phyloP scores from a whole-genome alignment of 768 basidiomycete genomes.

The Mycena albidolilacea region DNA sequence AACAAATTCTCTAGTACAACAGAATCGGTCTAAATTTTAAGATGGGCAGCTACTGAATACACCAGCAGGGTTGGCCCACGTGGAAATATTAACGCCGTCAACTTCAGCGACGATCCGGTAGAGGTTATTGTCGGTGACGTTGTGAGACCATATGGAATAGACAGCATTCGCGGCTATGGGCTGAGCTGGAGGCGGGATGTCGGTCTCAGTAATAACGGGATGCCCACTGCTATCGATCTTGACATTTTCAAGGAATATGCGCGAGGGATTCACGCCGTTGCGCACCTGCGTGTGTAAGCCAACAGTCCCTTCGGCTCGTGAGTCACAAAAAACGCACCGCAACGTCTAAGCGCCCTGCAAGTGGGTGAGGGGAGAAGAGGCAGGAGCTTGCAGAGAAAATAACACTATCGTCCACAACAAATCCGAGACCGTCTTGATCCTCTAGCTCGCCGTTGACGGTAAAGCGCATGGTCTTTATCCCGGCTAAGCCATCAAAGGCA shows the following conservation, averaged over 20 bases:
- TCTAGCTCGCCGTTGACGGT: constrained; percentile 5
- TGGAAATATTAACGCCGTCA: neutral
- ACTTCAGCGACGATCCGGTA: constrained; percentile 1
- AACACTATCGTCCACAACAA: neutral
- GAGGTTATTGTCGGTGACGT: neutral
- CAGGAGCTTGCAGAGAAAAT: constrained; percentile 11
- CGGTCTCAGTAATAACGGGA: neutral
- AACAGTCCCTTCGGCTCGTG: neutral
- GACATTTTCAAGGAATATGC: constrained; percentile 3
- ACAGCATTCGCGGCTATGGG: neutral
- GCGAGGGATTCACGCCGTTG: constrained; percentile 11
- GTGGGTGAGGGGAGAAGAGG: neutral
- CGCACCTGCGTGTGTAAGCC: constrained; percentile 1
- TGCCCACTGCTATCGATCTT: neutral
- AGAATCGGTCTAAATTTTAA: neutral
- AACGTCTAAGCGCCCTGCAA: neutral
- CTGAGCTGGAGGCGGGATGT: neutral
- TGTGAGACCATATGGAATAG: neutral
- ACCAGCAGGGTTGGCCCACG: neutral
- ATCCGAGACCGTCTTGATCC: constrained; percentile 5
- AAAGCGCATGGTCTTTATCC: constrained; percentile 6
- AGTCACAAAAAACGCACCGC: neutral
- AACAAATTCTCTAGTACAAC: no score
- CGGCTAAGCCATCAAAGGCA: neutral
- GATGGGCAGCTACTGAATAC: constrained; percentile 1